A percentile compares a stretch with the other conserved stretches of the same genome.
Evolutionary conservation across 257 asterid species (phyloP).

Genomic region (Forsythia viridissima): DNA sequence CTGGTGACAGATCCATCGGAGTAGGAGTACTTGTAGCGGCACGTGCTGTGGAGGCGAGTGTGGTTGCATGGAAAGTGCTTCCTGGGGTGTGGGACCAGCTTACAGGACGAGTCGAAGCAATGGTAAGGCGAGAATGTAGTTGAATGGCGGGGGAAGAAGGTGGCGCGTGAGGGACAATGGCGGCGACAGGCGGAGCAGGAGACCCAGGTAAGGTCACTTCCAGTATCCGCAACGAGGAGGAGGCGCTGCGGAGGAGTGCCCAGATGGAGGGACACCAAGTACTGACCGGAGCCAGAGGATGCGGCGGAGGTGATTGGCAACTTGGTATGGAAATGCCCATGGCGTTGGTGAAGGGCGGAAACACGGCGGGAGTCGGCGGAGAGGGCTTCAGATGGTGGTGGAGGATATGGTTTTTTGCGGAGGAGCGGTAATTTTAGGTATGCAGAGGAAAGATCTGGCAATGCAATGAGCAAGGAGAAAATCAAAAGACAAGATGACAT

Average conservation of each 20-base stretch:
- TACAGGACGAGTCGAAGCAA: constrained; percentile 60
- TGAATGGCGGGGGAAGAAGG: constrained; percentile 70
- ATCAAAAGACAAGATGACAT: constrained; percentile 27
- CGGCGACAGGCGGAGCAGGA: constrained; percentile 79
- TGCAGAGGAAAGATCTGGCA: constrained; percentile 28
- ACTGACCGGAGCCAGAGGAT: constrained; percentile 79
- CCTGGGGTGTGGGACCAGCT: constrained; percentile 54
- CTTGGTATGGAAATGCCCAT: constrained; percentile 26
- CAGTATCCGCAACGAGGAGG: constrained; percentile 73
- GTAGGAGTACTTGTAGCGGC: constrained; percentile 71
- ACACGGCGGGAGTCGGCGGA: constrained; percentile 65
- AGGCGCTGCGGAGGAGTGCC: constrained; percentile 83
- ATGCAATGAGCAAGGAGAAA: constrained; percentile 21
- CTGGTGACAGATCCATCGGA: constrained; percentile 70
- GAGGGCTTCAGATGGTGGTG: constrained; percentile 51
- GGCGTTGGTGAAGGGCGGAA: constrained; percentile 35
- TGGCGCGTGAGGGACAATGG: constrained; percentile 43
- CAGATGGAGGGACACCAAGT: constrained; percentile 66
- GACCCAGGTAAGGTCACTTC: constrained; percentile 93
- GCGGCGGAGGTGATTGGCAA: constrained; percentile 80
- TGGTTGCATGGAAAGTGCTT: constrained; percentile 48
- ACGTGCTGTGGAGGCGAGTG: constrained; percentile 73
- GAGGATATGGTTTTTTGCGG: constrained; percentile 47
- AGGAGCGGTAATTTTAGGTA: constrained; percentile 70
- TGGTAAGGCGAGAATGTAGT: constrained; percentile 65